These are phyloP conservation scores for Epichloe gansuensis DNA, from an alignment of 2,329 filamentous ascomycete species.

Conservation along the genomic window DNA sequence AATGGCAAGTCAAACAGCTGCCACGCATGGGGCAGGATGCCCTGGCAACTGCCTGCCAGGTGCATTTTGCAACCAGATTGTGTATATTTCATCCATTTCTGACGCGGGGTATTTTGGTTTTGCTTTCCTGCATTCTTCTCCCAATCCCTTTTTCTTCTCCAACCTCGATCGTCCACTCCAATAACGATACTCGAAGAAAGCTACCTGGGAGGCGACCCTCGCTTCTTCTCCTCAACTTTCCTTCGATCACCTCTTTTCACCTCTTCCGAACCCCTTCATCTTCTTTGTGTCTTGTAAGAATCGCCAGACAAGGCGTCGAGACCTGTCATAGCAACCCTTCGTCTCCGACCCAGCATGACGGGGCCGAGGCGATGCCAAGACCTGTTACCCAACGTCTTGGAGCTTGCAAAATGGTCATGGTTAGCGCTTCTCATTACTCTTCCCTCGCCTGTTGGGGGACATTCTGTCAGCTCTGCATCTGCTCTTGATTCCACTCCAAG, in stretches of 20 bases:
- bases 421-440: constrained; percentile 3
- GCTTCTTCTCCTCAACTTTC: not conserved
- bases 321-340: constrained; percentile 2
- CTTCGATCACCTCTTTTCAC: not conserved
- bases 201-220: not conserved
- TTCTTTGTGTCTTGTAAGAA: not conserved
- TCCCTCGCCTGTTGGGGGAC: constrained; percentile 7
- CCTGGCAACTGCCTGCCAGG: constrained; percentile 5
- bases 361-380: not conserved
- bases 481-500: constrained; percentile 14
- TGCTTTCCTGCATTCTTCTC: constrained; percentile 2
- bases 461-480: constrained; percentile 6
- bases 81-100: constrained; percentile 2
- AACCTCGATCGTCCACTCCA: not conserved
- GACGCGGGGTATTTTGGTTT: not conserved
- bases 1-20: constrained; percentile 3
- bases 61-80: not conserved
- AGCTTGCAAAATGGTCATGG: constrained; percentile 5
- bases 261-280: not conserved
- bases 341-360: constrained; percentile 7
- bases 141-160: constrained; percentile 2
- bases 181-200: not conserved
- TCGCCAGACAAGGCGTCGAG: not conserved
- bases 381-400: constrained; percentile 1
- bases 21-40: constrained; percentile 1